Percentiles rank a stretch among this genome's conserved stretches.
phyloP scores from a whole-genome alignment of 176 grass and related monocot species.

The Alloteropsis semialata region DNA sequence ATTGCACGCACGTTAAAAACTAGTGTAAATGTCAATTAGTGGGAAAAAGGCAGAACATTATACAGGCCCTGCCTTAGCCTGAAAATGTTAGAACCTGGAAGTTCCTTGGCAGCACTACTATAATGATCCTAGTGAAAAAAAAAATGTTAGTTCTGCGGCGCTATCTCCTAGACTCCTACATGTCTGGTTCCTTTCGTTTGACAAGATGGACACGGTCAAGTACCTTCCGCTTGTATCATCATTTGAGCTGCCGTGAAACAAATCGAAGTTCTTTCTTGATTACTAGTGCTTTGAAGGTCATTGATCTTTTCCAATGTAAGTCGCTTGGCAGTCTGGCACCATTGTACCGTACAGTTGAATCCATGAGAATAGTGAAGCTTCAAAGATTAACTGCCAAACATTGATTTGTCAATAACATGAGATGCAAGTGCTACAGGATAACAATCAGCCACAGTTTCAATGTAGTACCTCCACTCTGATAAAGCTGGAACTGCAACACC shows the following conservation, averaged over 20 bases:
- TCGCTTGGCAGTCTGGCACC: not conserved
- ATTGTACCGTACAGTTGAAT: not conserved
- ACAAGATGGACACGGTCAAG: not conserved
- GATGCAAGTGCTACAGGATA: not conserved
- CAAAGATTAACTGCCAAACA: not conserved
- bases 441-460: not conserved
- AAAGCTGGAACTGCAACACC: not conserved
- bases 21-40: conserved; percentile 15
- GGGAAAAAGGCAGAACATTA: not conserved
- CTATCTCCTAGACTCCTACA: conserved; percentile 11
- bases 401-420: not conserved
- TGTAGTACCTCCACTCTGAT: not conserved
- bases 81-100: conserved; percentile 31
- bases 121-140: not conserved
- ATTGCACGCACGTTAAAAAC: conserved; percentile 29
- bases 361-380: conserved; percentile 8
- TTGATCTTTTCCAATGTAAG: not conserved
- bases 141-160: no score
- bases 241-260: conserved; percentile 15
- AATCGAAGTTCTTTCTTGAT: conserved; percentile 31
- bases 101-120: conserved; percentile 14
- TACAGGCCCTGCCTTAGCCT: no score
- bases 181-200: conserved; percentile 1
- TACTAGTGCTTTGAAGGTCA: not conserved
- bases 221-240: not conserved